phyloP scores from a whole-genome alignment of 1,284 basidiomycete genomes.

The Bjerkandera adusta region DNA sequence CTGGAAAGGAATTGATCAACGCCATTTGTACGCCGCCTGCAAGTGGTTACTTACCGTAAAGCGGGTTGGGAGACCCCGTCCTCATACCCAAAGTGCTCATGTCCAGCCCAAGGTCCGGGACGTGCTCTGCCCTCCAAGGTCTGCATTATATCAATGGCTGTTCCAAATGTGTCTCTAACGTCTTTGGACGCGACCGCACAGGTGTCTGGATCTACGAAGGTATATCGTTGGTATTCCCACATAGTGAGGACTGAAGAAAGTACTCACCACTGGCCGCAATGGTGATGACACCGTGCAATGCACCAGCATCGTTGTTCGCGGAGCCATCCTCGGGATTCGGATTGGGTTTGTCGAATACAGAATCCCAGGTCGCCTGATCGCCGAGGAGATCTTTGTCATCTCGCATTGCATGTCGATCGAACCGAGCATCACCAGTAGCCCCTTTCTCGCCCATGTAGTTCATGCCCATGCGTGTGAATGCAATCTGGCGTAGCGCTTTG shows the following conservation, averaged over 20 bases:
- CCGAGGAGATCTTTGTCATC: constrained; percentile 19
- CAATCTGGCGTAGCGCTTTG: constrained; percentile 12
- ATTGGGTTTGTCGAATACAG: constrained; percentile 13
- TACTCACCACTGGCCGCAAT: not conserved
- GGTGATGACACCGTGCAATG: not conserved
- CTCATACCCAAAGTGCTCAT: constrained; percentile 26
- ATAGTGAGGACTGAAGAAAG: not conserved
- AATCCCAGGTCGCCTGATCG: constrained; percentile 17
- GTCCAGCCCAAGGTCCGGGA: constrained; percentile 7
- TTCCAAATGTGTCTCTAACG: too few relatives aligned
- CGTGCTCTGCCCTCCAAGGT: not conserved
- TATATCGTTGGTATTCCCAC: too few relatives aligned
- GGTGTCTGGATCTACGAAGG: too few relatives aligned
- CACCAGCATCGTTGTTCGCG: not conserved
- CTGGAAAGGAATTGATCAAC: constrained; percentile 7
- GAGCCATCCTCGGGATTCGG: not conserved
- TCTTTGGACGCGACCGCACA: too few relatives aligned
- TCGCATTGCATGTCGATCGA: constrained; percentile 18
- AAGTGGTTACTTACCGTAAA: constrained; percentile 16
- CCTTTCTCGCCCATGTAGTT: constrained; percentile 10
- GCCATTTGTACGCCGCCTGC: not conserved
- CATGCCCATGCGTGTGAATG: constrained; percentile 15
- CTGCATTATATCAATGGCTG: too few relatives aligned
- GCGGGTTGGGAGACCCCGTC: constrained; percentile 29
- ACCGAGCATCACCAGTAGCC: constrained; percentile 15